These are phyloP conservation scores for Metarhizium robertsii DNA, from an alignment of 2,329 filamentous ascomycete species.

Conservation along the genomic window DNA sequence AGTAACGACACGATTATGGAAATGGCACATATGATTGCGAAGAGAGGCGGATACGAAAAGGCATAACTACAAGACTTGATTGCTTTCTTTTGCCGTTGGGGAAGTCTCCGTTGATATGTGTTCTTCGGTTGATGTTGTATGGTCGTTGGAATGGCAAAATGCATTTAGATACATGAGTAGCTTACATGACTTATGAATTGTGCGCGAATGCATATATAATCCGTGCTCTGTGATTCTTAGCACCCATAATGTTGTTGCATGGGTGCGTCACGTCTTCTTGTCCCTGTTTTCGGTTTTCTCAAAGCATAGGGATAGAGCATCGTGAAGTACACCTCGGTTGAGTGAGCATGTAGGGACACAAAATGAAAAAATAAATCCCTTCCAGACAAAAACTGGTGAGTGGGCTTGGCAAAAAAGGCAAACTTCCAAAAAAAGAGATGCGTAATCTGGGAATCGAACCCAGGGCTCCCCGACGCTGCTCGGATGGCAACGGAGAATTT, in stretches of 20 bases:
- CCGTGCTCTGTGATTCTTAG: no score
- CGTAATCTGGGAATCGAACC: constrained; percentile 25
- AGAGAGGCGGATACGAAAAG: constrained; percentile 18
- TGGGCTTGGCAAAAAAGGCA: no score
- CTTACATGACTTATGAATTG: background rate
- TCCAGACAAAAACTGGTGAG: no score
- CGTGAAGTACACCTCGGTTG: no score
- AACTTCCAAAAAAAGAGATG: constrained; percentile 6
- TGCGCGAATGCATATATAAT: background rate
- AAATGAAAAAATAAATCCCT: background rate
- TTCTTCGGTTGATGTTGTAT: background rate
- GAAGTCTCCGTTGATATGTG: background rate
- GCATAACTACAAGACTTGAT: background rate
- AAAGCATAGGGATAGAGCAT: no score
- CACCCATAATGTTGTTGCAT: no score
- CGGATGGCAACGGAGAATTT: constrained; percentile 22
- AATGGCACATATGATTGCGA: constrained; percentile 26
- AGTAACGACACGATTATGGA: constrained; percentile 31
- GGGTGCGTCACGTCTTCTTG: no score
- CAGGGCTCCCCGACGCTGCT: constrained; percentile 6
- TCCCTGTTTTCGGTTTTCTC: no score
- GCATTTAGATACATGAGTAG: background rate
- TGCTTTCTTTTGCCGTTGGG: background rate
- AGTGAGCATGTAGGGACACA: background rate
- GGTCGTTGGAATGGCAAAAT: background rate